Base-by-base conservation (phyloP, 2,329 filamentous ascomycete species). In the Apiospora marii region DNA sequence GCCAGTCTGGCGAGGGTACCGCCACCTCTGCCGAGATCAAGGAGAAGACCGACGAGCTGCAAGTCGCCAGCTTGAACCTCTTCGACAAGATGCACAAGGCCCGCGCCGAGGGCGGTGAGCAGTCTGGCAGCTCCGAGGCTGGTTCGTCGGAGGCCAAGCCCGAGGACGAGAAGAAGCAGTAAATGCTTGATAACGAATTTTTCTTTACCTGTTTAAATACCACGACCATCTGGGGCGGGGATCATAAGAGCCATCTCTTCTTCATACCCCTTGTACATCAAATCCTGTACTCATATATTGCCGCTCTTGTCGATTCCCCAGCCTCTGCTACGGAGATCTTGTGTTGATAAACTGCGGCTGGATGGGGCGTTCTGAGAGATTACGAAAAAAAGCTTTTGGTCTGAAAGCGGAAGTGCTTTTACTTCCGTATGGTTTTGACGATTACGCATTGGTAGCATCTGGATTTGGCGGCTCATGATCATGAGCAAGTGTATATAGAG, bases 81-180 rank as follows among this genome's bases (percentile, higher is more conserved):
- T 98, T 99, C 85, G 96, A 98, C 89, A 98, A 98, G 93, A 98
- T 99, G 94, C 96, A 99, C 93, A 97, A 97, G 90, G 94, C 96
- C 78, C 92, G 94, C 79, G 84, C 86, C 78, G 93, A 95, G 87
- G 88, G 87, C 78, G 84, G 87, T 81, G 84, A 90, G 82, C 85
- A 89, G 80, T 76, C 82, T 79, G 85, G 79, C 78, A 84, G 80
- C 83, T 79, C 86, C 79, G 84, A 87, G 82, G 81, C 85, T 85
- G 84, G 85, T 79, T 80, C 77, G 67, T 77, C 78, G 68, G 80
- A 81, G 70, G 68, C 76, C 64, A 81, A 81, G 79, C 79, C 89
- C 74, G 91, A 93, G 83, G 89, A 88, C 76, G 90, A 92, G 85
- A 88, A 86, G 86, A 92, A 92, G 89, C 92, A 92, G 89, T 70